A percentile compares a stretch with the other conserved stretches of the same genome.
Conservation (phyloP, 441 rosid species). For the Rhodomyrtus psidioides region DNA sequence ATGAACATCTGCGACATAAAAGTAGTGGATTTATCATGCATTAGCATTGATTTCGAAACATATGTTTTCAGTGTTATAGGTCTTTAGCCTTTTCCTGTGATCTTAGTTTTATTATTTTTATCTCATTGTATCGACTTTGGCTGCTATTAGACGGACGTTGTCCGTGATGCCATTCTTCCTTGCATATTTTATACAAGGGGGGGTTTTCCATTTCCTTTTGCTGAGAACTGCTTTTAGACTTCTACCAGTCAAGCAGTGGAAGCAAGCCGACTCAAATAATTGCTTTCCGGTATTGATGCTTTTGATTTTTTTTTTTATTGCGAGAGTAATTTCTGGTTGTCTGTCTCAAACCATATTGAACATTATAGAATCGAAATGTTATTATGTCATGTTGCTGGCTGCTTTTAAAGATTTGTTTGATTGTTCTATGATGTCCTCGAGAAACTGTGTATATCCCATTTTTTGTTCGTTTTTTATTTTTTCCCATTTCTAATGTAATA, state of each 20-base stretch:
- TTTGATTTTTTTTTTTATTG: background rate
- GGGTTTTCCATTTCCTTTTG: conserved; percentile 3
- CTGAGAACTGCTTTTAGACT: conserved; percentile 71
- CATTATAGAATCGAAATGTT: background rate
- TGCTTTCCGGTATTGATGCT: conserved; percentile 2
- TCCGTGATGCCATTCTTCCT: background rate
- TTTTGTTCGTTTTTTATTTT: background rate
- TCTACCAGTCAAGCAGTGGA: conserved; percentile 41
- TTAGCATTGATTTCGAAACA: background rate
- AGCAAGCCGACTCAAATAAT: conserved; percentile 74
- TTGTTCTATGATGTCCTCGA: background rate
- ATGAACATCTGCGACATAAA: background rate
- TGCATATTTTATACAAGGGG: background rate
- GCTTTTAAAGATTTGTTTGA: background rate
- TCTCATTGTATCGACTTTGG: background rate
- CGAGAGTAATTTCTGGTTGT: background rate
- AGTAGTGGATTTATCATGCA: background rate
- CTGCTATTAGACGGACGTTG: background rate
- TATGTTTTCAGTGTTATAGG: background rate
- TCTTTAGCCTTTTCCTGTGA: background rate
- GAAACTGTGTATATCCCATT: background rate
- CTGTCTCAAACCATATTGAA: background rate
- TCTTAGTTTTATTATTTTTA: background rate
- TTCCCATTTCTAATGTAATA: background rate
- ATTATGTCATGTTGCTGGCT: background rate